Percentiles rank a stretch among this genome's conserved stretches.
Conservation (phyloP, 441 rosid species). For the Brassica hybrid region DNA sequence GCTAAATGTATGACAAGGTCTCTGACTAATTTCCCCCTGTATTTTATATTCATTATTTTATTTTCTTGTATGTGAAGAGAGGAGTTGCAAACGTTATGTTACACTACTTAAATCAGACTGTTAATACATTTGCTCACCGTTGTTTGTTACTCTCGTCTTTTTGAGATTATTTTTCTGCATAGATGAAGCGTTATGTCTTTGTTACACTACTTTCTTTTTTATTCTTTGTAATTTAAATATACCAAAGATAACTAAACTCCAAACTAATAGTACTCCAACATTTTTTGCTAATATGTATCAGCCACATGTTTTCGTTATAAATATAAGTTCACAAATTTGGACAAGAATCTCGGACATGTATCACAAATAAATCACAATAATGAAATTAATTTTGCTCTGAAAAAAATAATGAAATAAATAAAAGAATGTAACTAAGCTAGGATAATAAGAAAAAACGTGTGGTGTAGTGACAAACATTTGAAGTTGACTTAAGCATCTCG, state of each 20-base stretch:
- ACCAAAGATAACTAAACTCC: neutral
- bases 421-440: slow-evolving; percentile 20
- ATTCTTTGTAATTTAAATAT: neutral
- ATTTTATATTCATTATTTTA: too few species aligned
- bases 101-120: neutral
- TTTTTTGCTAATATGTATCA: neutral
- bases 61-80: neutral
- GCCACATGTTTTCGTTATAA: neutral
- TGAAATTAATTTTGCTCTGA: neutral
- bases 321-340: neutral
- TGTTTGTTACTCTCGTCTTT: neutral
- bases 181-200: neutral
- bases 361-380: neutral
- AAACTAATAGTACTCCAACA: neutral
- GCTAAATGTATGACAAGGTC: neutral
- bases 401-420: neutral
- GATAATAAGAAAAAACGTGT: neutral
- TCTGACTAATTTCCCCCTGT: neutral
- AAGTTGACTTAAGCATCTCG: slow-evolving; percentile 56
- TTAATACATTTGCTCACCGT: neutral
- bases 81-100: neutral
- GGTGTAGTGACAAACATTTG: neutral
- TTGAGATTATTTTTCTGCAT: neutral
- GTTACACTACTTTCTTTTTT: neutral
- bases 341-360: slow-evolving; percentile 5